Base-by-base conservation (phyloP, 257 asterid species). In the Primulina tabacum region DNA sequence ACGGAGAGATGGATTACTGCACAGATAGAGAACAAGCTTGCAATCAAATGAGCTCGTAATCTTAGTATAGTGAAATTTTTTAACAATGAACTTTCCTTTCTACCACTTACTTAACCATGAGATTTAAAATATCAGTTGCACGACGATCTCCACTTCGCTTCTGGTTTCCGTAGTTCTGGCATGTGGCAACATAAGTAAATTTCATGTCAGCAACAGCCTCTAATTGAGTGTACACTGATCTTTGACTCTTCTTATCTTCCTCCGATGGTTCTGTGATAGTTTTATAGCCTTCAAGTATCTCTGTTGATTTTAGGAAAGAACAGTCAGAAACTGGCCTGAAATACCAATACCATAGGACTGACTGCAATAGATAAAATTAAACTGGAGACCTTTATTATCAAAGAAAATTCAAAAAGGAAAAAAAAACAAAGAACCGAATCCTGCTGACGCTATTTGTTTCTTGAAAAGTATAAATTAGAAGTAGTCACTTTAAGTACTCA, bases 151-250 rank as follows among this genome's bases (percentile, higher is more conserved):
- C 96, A 76, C 87, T 87, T 7, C 97, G 75, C 81, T 94, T 94
- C 84, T 94, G 99, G 83, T 85, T 94, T 61, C 99, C 99, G 60
- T 94, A 94, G 72, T 84, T 94, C 81, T 94, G 99, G 77, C 99
- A 94, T 72, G 99, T 94, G 64, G 99, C 97, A 33, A 94, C 92
- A 37, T 94, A 94, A 52, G 97, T 94, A 81, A 94, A 94, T 79
- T 94, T 94, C 97, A 94, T 87, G 79, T 94, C 96, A 78, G 99
- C 99, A 65, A 94, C 89, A 34, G 99, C 99, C 72, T 94, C 97
- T 76, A 91, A 80, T 73, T 88, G 92, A 70, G 96, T 82, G 76
- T 86, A 88, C 88, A 91, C 71, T 60, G 99, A 88, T 82, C 97
- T 94, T 75, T 94, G 96, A 43, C 97, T 89, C 86, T 85, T 91